Base-by-base conservation (phyloP, 495 filamentous ascomycete species). In the Peziza echinospora region DNA sequence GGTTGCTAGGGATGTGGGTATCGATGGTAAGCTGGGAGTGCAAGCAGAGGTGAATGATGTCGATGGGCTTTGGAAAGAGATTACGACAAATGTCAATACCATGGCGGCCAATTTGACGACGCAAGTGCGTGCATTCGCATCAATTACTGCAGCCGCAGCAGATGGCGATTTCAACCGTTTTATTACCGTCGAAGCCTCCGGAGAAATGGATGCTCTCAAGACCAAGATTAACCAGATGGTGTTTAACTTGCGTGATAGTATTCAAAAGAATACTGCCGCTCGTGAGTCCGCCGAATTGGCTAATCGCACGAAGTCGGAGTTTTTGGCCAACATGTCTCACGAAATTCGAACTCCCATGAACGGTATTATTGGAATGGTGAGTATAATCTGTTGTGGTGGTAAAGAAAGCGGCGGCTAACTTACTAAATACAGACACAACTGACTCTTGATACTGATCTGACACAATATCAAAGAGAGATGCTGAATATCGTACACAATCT, bases 221-320 rank as follows among this genome's bases (percentile, higher is more conserved):
- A 77, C 84, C 45, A 96, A 96, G 68, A 99, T 99, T 69, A 99
- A 96, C 55, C 82, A 89, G 65, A 99, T 99, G 89, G 84, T 99
- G 44, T 86, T 78, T 62, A 92, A 92, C 59, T 64, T 99, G 50
- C 71, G 87, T 48, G 89, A 96, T 62, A 89, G 82, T 72, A 94
- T 99, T 51, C 85, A 99, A 61, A 76, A 82, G 60, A 99, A 96
- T 62, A 94, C 84, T n/a, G 80, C 82, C 30, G 89, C 89, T 40
- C 80, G 89, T 59, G 89, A 99, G 61, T 84, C 86, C 44, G 89
- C 89, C 51, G 89, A 99, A 61, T 70, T 94, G 57, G 89, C 89
- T 45, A 99, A 94, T 66, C 84, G 87, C 62, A 99, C 89, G 41
- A 99, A 99, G 58, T 94, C 86, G 26, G 91, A 99, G 58, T 99